Evolutionary conservation across 768 basidiomycete genomes (phyloP), one percentile per base, ranked within the genome.

Genomic region (Russula vinacea): DNA sequence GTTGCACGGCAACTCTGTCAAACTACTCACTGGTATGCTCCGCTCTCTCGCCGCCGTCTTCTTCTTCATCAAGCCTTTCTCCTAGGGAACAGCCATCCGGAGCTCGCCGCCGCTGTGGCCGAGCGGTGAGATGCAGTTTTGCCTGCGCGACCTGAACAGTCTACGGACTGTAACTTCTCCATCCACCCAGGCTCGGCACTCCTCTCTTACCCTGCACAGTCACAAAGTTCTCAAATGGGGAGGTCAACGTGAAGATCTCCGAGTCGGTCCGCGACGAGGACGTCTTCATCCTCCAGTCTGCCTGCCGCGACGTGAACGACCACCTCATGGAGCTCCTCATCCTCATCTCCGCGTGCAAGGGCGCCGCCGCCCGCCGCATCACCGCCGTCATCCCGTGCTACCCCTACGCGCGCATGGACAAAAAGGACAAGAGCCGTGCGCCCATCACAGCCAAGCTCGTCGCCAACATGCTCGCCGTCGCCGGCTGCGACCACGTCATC

Each of bases 391-490:
- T 99, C 62, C 97, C 96, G 26, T 98, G 94, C 76, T 99, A 92
- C 77, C 95, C 95, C 1, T 98, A 98, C 71, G 90, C 95, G 1
- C 82, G 96, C 11, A 93, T 93, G 84, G 96, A 98, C 81, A 97
- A 97, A 78, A 99, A 98, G 81, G 94, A 99, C 79, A 92, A 91
- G 79, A 88, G 86, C 6, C 83, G 96, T 8, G 94, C 94, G 4
- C 96, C 97, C 29, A 99, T 99, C 75, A 98, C 96, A 5, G 94
- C 96, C 52, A 99, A 99, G 78, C 84, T 99, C 59, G 92, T 98
- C 54, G 95, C 96, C 26, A 98, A 97, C 76, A 98, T 98, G 96
- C 81, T 99, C 64, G 88, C 86, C 50, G 92, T 97, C 53, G 95
- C 97, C 10, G 96, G 96, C 26, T 97, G 94, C 73, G 96, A 98